phyloP scores from a whole-genome alignment of 2,329 filamentous ascomycete species.

The Peltaster fructicola region DNA sequence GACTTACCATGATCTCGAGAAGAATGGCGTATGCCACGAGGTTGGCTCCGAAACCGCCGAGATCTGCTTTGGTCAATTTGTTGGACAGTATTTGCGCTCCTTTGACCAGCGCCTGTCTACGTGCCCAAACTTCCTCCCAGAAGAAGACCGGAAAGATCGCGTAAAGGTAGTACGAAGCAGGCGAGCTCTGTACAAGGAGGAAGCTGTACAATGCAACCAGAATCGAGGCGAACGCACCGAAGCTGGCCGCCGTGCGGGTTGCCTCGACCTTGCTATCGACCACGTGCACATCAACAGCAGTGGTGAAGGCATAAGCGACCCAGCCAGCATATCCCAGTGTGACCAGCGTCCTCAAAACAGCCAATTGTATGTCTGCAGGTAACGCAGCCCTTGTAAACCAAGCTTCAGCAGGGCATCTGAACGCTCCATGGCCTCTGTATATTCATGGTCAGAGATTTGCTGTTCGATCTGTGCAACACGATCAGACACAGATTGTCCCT shows the following conservation, averaged over 20 bases:
- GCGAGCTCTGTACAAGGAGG: conserved; percentile 63
- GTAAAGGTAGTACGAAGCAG: conserved; percentile 75
- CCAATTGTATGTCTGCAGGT: conserved; percentile 98
- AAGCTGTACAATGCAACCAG: conserved; percentile 62
- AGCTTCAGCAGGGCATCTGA: conserved; percentile 61
- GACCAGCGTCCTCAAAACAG: conserved; percentile 79
- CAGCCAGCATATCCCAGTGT: conserved; percentile 86
- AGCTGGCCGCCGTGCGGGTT: conserved; percentile 42
- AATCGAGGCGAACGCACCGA: conserved; percentile 53
- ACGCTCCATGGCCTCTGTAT: conserved; percentile 62
- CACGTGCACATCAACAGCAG: conserved; percentile 75
- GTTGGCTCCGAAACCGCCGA: conserved; percentile 45
- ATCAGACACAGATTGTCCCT: conserved; percentile 44
- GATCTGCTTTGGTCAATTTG: conserved; percentile 41
- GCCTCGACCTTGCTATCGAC: conserved; percentile 51
- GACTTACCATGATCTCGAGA: conserved; percentile 50
- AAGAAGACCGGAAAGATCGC: conserved; percentile 84
- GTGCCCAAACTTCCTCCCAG: conserved; percentile 87
- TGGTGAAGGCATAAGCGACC: conserved; percentile 83
- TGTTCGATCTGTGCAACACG: conserved; percentile 50
- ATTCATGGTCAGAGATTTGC: conserved; percentile 47
- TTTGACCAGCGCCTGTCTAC: conserved; percentile 48
- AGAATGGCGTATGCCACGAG: conserved; percentile 50
- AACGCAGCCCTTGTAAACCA: conserved; percentile 67
- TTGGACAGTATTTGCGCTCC: conserved; percentile 53